These are phyloP conservation scores for Tricholoma hemisulphureum DNA, from an alignment of 768 basidiomycete species.

Conservation along the genomic window DNA sequence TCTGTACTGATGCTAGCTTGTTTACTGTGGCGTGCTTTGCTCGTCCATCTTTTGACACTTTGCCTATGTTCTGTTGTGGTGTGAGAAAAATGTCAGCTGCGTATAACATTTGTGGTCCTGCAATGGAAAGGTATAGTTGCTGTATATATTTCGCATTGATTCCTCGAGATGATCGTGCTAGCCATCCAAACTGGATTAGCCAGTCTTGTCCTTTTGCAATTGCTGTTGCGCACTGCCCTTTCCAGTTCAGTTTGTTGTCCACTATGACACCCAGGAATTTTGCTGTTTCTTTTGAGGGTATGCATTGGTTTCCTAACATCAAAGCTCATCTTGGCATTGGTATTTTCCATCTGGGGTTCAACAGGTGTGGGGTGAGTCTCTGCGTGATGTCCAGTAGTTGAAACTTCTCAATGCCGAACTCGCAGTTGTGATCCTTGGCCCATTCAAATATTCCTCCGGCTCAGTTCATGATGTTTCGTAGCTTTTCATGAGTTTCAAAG, in stretches of 20 bases:
- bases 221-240: conserved; percentile 13
- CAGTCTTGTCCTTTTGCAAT: background rate
- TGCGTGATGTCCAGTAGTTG: conserved; percentile 12
- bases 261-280: conserved; percentile 28
- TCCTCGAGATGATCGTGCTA: conserved; percentile 14
- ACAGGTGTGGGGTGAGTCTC: conserved; percentile 9
- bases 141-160: too few species aligned
- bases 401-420: conserved; percentile 19
- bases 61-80: conserved; percentile 5
- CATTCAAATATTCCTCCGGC: too few species aligned
- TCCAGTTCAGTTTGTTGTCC: too few species aligned
- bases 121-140: too few species aligned
- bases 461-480: too few species aligned
- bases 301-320: background rate
- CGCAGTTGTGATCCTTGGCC: too few species aligned
- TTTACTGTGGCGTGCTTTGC: conserved; percentile 10
- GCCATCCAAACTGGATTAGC: background rate
- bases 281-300: conserved; percentile 9
- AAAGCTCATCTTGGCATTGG: background rate
- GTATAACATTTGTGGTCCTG: too few species aligned
- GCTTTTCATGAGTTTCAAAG: too few species aligned
- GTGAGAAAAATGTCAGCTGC: conserved; percentile 18
- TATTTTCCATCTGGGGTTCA: background rate
- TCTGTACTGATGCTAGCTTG: conserved; percentile 14
- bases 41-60: conserved; percentile 4